A percentile compares a stretch with the other conserved stretches of the same genome.
Conservation (phyloP, 139 green algal genomes). For the Volvox reticuliferus region DNA sequence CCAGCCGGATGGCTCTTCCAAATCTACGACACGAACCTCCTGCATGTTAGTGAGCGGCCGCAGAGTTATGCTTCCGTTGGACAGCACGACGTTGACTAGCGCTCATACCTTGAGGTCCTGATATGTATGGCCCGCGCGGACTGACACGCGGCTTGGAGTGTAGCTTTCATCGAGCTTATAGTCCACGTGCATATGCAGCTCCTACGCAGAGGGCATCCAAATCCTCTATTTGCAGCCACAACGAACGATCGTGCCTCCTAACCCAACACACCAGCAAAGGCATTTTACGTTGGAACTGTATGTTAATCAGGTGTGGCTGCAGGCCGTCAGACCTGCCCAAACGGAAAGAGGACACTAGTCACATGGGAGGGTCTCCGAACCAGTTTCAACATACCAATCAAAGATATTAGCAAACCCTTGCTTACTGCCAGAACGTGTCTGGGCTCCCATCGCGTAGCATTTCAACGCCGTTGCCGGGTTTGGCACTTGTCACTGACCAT, state of each 20-base stretch:
- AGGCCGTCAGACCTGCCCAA: slow-evolving; percentile 77
- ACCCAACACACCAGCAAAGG: slow-evolving; percentile 54
- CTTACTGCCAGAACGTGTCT: slow-evolving; percentile 97
- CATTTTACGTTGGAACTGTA: slow-evolving; percentile 93
- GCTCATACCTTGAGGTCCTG: slow-evolving; percentile 84
- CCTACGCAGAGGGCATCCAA: slow-evolving; percentile 54
- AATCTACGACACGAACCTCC: slow-evolving; percentile 83
- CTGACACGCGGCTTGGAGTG: slow-evolving; percentile 89
- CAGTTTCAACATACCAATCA: background rate
- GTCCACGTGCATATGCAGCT: slow-evolving; percentile 92
- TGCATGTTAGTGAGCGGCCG: slow-evolving; percentile 48
- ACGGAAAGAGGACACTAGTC: background rate
- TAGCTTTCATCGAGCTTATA: slow-evolving; percentile 97
- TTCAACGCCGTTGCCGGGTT: slow-evolving; percentile 96
- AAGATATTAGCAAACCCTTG: too few species aligned
- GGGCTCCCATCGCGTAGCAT: slow-evolving; percentile 89
- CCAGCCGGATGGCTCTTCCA: slow-evolving; percentile 94
- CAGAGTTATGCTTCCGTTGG: background rate
- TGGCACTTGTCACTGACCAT: slow-evolving; percentile 95
- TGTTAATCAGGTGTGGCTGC: slow-evolving; percentile 95
- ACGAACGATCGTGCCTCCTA: background rate
- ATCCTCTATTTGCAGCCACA: background rate
- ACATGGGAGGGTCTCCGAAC: background rate
- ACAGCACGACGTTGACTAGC: too few species aligned
- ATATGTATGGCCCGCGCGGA: slow-evolving; percentile 85